These are phyloP conservation scores for Monosporascus sp. DNA, from an alignment of 2,329 filamentous ascomycete genomes.

Conservation along the genomic window DNA sequence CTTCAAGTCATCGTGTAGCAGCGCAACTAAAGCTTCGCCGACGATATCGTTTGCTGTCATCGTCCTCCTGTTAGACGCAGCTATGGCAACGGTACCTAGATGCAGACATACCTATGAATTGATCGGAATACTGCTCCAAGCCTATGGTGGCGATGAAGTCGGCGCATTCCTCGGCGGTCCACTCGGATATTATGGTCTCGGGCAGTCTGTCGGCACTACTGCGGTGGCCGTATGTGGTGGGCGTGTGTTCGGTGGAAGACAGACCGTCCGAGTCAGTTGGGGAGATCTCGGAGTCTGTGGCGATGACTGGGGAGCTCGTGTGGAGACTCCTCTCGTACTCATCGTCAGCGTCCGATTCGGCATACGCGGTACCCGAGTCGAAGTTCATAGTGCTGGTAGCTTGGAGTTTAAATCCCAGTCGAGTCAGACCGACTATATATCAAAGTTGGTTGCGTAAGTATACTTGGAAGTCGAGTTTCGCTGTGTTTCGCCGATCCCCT, in stretches of 20 bases:
- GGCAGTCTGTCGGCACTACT: constrained; percentile 61
- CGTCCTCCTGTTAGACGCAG: constrained; percentile 19
- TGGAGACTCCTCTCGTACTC: constrained; percentile 72
- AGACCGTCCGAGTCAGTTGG: constrained; percentile 68
- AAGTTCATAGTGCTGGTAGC: constrained; percentile 45
- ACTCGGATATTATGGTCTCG: constrained; percentile 71
- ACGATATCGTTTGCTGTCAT: constrained; percentile 82
- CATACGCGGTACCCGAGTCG: constrained; percentile 63
- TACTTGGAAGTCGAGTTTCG: background rate
- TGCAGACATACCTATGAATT: constrained; percentile 66
- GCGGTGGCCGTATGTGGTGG: constrained; percentile 69
- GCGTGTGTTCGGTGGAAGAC: constrained; percentile 67
- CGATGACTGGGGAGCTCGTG: constrained; percentile 60
- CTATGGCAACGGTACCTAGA: background rate
- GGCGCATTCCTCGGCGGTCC: constrained; percentile 81
- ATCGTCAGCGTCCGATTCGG: constrained; percentile 76
- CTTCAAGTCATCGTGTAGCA: constrained; percentile 90
- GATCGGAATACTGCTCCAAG: constrained; percentile 74
- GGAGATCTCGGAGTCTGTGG: constrained; percentile 61
- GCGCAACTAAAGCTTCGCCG: constrained; percentile 80
- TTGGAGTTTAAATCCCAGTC: background rate
- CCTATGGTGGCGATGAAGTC: constrained; percentile 81
- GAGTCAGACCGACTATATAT: background rate
- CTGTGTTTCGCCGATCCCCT: background rate
- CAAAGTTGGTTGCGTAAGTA: background rate